These are phyloP conservation scores for Citrus hindsii DNA, from an alignment of 345 rosid genomes.

Conservation along the genomic window DNA sequence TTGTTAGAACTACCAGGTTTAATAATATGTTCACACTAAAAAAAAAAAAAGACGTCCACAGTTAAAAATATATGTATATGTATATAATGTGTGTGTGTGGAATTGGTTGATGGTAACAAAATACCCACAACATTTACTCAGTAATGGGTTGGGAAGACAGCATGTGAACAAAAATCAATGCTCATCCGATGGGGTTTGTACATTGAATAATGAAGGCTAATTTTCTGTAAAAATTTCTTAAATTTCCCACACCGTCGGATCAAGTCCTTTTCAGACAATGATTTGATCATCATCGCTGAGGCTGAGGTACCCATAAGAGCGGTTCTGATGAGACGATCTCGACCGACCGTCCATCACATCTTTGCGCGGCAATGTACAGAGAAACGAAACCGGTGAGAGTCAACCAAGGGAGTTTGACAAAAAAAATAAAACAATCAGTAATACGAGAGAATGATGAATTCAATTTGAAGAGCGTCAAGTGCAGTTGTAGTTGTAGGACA, in stretches of 20 bases:
- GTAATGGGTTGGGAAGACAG: no score
- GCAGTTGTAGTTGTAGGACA: not conserved
- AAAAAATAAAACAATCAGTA: not conserved
- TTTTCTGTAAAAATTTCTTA: not conserved
- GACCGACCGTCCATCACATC: conserved; percentile 7
- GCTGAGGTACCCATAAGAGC: not conserved
- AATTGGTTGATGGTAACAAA: no score
- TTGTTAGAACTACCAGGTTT: accelerated
- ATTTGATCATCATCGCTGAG: not conserved
- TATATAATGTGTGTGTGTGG: no score
- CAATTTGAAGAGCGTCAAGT: not conserved
- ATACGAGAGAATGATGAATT: not conserved
- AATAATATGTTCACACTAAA: no score
- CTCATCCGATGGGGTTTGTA: no score
- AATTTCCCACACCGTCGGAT: not conserved
- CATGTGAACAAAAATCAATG: no score
- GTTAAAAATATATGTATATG: no score
- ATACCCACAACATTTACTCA: no score
- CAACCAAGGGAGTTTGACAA: not conserved
- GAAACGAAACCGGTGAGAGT: not conserved
- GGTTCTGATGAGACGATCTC: conserved; percentile 5
- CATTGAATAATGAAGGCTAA: not conserved
- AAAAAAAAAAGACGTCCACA: accelerated
- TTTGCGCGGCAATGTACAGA: not conserved
- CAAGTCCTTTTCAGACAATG: not conserved